A percentile compares a stretch with the other conserved stretches of the same genome.
These are phyloP conservation scores for Pseudonectria buxi DNA, from an alignment of 2,329 filamentous ascomycete species.

Conservation along the genomic window DNA sequence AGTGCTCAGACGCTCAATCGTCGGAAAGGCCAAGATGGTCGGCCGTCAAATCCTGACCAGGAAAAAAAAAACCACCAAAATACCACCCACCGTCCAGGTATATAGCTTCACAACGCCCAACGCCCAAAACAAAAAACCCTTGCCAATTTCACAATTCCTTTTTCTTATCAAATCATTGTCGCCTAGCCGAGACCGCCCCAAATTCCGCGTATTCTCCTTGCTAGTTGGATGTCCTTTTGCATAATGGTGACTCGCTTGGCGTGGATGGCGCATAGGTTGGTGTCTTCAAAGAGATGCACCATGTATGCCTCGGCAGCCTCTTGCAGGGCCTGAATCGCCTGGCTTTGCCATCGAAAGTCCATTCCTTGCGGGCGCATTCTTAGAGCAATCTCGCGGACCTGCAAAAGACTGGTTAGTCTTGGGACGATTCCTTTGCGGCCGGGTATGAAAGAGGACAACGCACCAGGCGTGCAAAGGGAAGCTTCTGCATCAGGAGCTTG, in stretches of 20 bases:
- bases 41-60: too few species aligned
- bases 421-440: not conserved
- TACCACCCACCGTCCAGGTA: too few species aligned
- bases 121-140: not conserved
- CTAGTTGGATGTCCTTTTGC: constrained; percentile 96
- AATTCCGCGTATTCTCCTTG: constrained; percentile 68
- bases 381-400: constrained; percentile 62
- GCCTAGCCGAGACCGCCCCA: constrained; percentile 62
- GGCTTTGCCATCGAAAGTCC: constrained; percentile 90
- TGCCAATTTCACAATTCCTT: constrained; percentile 1
- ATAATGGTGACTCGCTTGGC: constrained; percentile 95
- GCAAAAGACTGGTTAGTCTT: constrained; percentile 7
- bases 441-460: constrained; percentile 10
- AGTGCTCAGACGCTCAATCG: too few species aligned
- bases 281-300: constrained; percentile 80
- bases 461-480: constrained; percentile 73
- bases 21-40: too few species aligned
- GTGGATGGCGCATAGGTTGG: constrained; percentile 90
- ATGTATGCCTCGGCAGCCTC: constrained; percentile 96
- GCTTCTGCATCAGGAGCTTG: constrained; percentile 74
- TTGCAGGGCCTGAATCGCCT: constrained; percentile 87
- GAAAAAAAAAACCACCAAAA: too few species aligned
- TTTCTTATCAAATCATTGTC: constrained; percentile 2
- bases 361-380: constrained; percentile 54
- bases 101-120: constrained; percentile 1